These are phyloP conservation scores for Pseudogymnoascus pannorum DNA, from an alignment of 2,329 filamentous ascomycete species.

Conservation along the genomic window DNA sequence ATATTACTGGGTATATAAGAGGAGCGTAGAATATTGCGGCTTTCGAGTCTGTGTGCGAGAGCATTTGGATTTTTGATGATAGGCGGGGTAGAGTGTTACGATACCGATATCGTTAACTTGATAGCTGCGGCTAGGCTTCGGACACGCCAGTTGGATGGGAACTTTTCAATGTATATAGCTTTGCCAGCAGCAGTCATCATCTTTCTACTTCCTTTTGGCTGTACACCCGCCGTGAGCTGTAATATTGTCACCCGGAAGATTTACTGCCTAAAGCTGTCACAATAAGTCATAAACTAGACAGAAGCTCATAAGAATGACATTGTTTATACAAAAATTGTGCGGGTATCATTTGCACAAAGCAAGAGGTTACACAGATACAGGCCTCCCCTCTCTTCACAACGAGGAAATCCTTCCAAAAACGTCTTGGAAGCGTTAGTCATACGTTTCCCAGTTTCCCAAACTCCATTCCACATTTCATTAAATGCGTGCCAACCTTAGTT, in stretches of 20 bases:
- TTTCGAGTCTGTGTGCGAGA: neutral
- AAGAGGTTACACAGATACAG: neutral
- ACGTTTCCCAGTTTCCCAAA: neutral
- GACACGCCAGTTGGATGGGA: neutral
- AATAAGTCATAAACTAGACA: neutral
- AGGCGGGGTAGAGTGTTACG: neutral
- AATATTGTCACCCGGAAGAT: neutral
- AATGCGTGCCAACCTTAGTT: no score
- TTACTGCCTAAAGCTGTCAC: neutral
- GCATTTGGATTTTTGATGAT: neutral
- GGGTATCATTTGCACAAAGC: neutral
- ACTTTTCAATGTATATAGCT: neutral
- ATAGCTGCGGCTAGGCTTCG: neutral
- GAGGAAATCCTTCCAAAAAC: neutral
- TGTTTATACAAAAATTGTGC: no score
- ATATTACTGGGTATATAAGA: neutral
- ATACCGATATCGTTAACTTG: neutral
- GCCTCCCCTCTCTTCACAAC: slow-evolving; percentile 3
- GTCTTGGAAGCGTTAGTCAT: neutral
- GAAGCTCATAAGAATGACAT: no score
- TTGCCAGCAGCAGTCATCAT: neutral
- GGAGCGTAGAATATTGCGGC: neutral
- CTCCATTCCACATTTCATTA: slow-evolving; percentile 3
- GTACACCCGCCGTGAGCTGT: neutral
- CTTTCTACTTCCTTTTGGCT: neutral